Evolutionary conservation across 306 rosid genomes (phyloP), one percentile per base, ranked within the genome.

Genomic region (Prunus fruticosa): DNA sequence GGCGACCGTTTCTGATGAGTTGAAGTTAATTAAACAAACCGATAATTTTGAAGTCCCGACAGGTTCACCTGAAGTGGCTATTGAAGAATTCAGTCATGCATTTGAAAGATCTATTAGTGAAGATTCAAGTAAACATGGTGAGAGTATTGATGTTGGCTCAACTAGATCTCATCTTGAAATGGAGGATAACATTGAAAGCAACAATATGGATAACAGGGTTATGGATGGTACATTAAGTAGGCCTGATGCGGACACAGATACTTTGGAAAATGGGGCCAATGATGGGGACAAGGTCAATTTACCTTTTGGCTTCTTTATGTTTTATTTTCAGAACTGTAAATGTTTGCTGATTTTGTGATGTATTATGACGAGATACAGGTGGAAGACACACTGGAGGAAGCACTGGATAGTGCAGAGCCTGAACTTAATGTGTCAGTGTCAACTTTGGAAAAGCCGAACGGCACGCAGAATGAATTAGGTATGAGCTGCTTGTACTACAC

Each of bases 401-500:
- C 57, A 70, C 70, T 74, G 54, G 79, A 83, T 84, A 71, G 82
- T 54, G 72, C 64, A 27, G 79, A 72, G 73, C 67, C 51, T 16
- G 61, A 84, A 73, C 47, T 51, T 43, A 74, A 76, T 69, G 28
- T 43, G 68, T 85, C 22, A 71, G 84, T 81, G 53, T 52, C 71
- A 64, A 23, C 74, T 69, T 50, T 27, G 76, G 84, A 76, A 64
- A 75, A 43, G 25, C 38, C 57, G 11, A 70, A 64, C 20, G 6
- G 15, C 27, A 54, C 30, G 69, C 80, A 43, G 71, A 69, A 65
- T 43, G 81, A 82, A 53, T 86, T 45, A 78, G 96, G 97, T 92
- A 82, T 62, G 81, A 45, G 43, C 52, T 81, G 51, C 54, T 34
- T 80, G 57, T 69, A 27, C 72, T 65, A 41, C 11, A 57, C 74